These are phyloP conservation scores for Stenogyne calaminthoides DNA, from an alignment of 305 asterid species.

Conservation along the genomic window DNA sequence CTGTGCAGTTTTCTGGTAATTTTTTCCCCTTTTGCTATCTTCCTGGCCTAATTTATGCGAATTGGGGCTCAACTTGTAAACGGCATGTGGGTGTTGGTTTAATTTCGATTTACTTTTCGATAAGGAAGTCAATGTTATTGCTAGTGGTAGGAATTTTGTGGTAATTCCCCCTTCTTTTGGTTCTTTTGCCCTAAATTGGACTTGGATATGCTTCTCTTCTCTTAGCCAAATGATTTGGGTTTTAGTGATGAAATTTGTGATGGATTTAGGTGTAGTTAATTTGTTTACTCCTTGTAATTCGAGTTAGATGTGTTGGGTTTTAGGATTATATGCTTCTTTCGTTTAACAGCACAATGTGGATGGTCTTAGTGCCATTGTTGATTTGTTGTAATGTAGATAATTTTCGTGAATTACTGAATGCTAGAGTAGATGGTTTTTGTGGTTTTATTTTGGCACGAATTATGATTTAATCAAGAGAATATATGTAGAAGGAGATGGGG, in stretches of 20 bases:
- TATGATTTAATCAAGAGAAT: neutral
- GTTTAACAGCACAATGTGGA: constrained; percentile 17
- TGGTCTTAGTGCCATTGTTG: constrained; percentile 4
- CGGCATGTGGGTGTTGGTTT: constrained; percentile 21
- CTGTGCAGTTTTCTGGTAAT: constrained; percentile 3
- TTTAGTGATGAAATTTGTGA: neutral
- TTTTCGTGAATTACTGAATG: neutral
- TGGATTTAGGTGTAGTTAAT: neutral
- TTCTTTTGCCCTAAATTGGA: neutral
- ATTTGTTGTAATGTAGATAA: neutral
- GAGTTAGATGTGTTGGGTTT: constrained; percentile 11
- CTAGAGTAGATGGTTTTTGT: neutral
- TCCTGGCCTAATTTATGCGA: constrained; percentile 9
- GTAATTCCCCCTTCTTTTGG: neutral
- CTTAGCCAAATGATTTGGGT: neutral
- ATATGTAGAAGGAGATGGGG: constrained; percentile 11
- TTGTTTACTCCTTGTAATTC: neutral
- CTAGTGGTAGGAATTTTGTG: neutral
- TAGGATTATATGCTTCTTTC: neutral
- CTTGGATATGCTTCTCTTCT: neutral
- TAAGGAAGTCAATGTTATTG: neutral
- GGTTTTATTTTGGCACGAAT: neutral
- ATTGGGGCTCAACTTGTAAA: neutral
- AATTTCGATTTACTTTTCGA: constrained; percentile 16
- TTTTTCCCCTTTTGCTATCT: neutral